Evolutionary conservation across 306 rosid genomes (phyloP), one percentile per base, ranked within the genome.

Genomic region (Fagus crenata): DNA sequence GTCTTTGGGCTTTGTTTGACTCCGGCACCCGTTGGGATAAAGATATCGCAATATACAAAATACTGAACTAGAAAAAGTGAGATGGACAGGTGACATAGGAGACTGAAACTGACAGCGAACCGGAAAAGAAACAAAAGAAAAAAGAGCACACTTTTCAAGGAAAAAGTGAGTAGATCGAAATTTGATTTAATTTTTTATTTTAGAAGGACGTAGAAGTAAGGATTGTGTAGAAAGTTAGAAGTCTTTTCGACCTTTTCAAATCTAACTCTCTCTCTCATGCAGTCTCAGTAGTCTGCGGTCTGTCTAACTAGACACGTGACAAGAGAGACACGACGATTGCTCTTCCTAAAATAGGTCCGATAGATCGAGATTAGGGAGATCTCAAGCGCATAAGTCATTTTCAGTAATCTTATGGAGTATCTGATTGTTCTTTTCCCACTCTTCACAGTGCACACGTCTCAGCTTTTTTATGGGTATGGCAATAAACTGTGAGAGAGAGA

Each of bases 241-340:
- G 84, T 84, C 87, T 73, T 76, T 84, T 68, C 71, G 37, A 69
- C 22, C 75, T 61, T 70, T 82, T 58, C 31, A 28, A 73, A 49
- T 72, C 77, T 59, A 35, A 18, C 72, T 53, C 40, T 71, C 22
- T 39, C 65, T 37, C 53, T 55, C 5, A 71, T 65, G 68, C n/a
- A 61, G 43, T 64, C 67, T 53, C 77, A 63, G 8, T 33, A 15
- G 69, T 12, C 13, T 15, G 51, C 0, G 12, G 40, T 75, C 64
- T 46, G 14, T 46, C 51, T 7, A 39, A 53, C 72, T 49, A 13
- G 56, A 40, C 87, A 84, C 84, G 82, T 80, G 84, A 80, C 28
- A 58, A 35, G 73, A 80, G 84, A 73, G 84, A 72, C 74, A n/a
- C 67, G 78, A 18, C 58, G 51, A 49, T 11, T 58, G 36, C 61